Percentiles rank a stretch among this genome's conserved stretches.
phyloP scores from a whole-genome alignment of 306 rosid genomes.

The Vachellia collinsii region DNA sequence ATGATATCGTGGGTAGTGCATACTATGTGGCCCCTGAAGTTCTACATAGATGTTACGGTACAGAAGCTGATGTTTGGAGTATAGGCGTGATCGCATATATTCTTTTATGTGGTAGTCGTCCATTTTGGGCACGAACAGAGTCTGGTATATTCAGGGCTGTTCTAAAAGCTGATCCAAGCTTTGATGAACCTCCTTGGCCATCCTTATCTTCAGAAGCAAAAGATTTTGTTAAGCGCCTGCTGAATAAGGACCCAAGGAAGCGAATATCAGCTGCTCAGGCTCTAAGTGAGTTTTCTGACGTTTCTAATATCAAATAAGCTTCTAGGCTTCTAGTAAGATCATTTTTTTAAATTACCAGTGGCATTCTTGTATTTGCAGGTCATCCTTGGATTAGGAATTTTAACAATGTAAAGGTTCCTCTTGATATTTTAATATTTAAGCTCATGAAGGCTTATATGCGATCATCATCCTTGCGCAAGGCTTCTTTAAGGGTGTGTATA shows the following conservation, averaged over 20 bases:
- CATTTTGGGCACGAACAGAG: slow-evolving; percentile 81
- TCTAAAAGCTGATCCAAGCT: slow-evolving; percentile 70
- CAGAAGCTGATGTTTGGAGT: slow-evolving; percentile 85
- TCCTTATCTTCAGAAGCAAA: slow-evolving; percentile 62
- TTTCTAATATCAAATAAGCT: slow-evolving; percentile 6
- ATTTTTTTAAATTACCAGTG: slow-evolving; percentile 15
- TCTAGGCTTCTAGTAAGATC: slow-evolving; percentile 19
- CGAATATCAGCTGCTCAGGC: slow-evolving; percentile 82
- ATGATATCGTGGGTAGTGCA: slow-evolving; percentile 81
- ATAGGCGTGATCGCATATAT: slow-evolving; percentile 77
- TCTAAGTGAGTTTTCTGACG: slow-evolving; percentile 47
- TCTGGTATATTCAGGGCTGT: slow-evolving; percentile 74
- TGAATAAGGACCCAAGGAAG: slow-evolving; percentile 74
- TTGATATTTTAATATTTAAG: slow-evolving; percentile 62
- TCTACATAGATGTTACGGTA: slow-evolving; percentile 66
- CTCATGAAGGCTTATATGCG: slow-evolving; percentile 66
- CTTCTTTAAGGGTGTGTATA: slow-evolving; percentile 69
- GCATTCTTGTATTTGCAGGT: slow-evolving; percentile 53
- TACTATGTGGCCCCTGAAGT: slow-evolving; percentile 84
- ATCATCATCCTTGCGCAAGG: slow-evolving; percentile 74
- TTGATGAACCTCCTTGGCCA: slow-evolving; percentile 80
- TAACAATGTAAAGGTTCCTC: slow-evolving; percentile 55
- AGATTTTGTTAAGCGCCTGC: slow-evolving; percentile 70
- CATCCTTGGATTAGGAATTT: slow-evolving; percentile 71
- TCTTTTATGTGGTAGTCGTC: slow-evolving; percentile 79